A percentile compares a stretch with the other conserved stretches of the same genome.
Conservation (phyloP, 2,329 filamentous ascomycete genomes). For the Sporothrix pseudoabietina region DNA sequence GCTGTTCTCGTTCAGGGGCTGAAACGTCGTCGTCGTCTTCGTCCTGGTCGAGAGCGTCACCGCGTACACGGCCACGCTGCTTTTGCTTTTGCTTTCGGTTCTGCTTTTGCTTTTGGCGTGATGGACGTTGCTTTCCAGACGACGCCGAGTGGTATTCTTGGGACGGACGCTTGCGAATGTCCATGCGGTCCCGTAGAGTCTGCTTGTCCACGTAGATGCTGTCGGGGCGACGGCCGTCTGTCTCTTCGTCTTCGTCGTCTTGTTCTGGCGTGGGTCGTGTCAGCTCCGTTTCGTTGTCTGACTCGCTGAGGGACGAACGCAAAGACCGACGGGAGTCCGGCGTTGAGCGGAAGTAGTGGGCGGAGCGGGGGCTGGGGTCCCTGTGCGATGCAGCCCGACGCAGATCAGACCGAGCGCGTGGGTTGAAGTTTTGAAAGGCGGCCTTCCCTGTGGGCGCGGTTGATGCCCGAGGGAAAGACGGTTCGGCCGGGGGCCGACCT, state of each 20-base stretch:
- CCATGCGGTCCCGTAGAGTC: constrained; percentile 32
- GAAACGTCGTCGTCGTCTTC: constrained; percentile 9
- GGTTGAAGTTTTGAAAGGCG: constrained; percentile 35
- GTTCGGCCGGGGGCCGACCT: constrained; percentile 35
- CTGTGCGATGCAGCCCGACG: constrained; percentile 39
- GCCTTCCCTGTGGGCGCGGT: constrained; percentile 29
- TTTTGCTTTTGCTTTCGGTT: neutral
- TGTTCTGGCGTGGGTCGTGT: constrained; percentile 44
- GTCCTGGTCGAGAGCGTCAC: constrained; percentile 8
- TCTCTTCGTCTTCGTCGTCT: constrained; percentile 36
- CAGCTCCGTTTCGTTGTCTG: constrained; percentile 46
- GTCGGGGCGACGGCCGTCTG: constrained; percentile 35
- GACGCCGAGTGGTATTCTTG: constrained; percentile 23
- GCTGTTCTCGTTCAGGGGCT: neutral
- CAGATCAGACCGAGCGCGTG: constrained; percentile 38
- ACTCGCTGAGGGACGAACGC: constrained; percentile 44
- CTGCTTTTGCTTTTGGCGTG: constrained; percentile 6
- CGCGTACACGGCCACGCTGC: neutral
- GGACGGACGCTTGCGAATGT: constrained; percentile 21
- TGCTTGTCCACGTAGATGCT: constrained; percentile 28
- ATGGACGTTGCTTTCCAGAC: neutral
- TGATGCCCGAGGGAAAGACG: constrained; percentile 31
- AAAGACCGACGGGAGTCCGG: constrained; percentile 44
- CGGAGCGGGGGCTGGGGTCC: constrained; percentile 43
- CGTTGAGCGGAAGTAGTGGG: constrained; percentile 43